Evolutionary conservation across 2,329 filamentous ascomycete species (phyloP), one percentile per base, ranked within the genome.

Genomic region (Paraconiothyrium brasiliense): DNA sequence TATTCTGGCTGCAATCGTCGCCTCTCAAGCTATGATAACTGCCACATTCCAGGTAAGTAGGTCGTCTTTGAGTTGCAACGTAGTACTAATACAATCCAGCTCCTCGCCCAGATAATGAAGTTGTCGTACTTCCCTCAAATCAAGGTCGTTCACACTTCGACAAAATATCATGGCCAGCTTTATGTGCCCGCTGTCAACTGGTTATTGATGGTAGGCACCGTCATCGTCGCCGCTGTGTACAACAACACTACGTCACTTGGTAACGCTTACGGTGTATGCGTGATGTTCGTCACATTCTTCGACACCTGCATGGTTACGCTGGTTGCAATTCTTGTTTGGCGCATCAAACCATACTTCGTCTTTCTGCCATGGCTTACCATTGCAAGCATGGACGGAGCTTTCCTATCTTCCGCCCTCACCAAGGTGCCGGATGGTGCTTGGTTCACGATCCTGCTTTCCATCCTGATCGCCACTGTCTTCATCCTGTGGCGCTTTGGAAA

Each of bases 401-500:
- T 89, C 72, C 82, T 94, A 4, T 90, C 89, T 0, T 87, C 90
- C 0, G 86, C 89, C 0, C 81, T 93, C 0, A 88, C 83, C 51
- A 94, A 94, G 72, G 88, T 94, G 0, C 91, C 91, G 0, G 84
- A 89, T 10, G 91, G 91, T 1, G 91, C 90, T 1, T 94, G 91
- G 91, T 92, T 94, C 71, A 93, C 91, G 0, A 79, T 93, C 1
- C 82, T 87, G 0, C 82, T 94, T 5, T 84, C 90, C 0, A 80
- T 82, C 3, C 79, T 91, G 9, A 84, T 94, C 1, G 85, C 89
- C 0, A 80, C 78, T 47, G 77, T 93, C 47, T 91, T 94, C 71
- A 82, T 92, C 2, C 83, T 93, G 11, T 94, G 91, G 91, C 86
- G 91, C 35, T 94, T 88, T 69, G 91, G 91, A 16, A 93, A 94